Evolutionary conservation across 73 alveolate genomes (phyloP).

Genomic region (Paramecium pentaurelia): DNA sequence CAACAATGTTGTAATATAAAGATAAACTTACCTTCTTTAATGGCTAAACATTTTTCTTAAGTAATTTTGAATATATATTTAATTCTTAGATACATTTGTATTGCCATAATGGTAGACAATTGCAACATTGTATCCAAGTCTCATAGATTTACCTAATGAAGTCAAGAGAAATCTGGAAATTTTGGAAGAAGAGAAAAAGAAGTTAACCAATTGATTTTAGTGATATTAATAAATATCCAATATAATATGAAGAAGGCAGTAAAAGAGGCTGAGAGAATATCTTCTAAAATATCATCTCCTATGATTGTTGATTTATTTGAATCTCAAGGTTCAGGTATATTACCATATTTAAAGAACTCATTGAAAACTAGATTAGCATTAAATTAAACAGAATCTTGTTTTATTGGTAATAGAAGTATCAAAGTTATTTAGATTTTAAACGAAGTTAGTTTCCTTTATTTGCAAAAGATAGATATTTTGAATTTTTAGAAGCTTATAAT

Average conservation of each 20-base stretch:
- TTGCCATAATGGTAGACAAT: not conserved
- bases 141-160: not conserved
- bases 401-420: not conserved
- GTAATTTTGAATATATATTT: not conserved
- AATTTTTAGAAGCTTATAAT: conserved; percentile 30
- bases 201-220: not conserved
- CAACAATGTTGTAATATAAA: not conserved
- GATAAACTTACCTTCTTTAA: conserved; percentile 13
- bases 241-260: not conserved
- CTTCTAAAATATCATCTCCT: conserved; percentile 12
- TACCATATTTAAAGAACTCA: not conserved
- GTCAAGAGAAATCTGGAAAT: not conserved
- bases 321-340: not conserved
- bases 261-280: conserved; percentile 23
- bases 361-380: conserved; percentile 52
- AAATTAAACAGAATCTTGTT: conserved; percentile 44
- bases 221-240: not conserved
- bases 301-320: conserved; percentile 3
- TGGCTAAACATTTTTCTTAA: conserved; percentile 42
- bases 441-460: conserved; percentile 31
- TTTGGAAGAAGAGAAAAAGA: not conserved
- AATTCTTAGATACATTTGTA: not conserved
- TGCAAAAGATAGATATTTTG: conserved; percentile 61
- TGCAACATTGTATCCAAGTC: not conserved
- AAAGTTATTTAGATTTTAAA: conserved; percentile 41